Conservation (phyloP, 495 filamentous ascomycete species). For the Thermochaetoides thermophila region DNA sequence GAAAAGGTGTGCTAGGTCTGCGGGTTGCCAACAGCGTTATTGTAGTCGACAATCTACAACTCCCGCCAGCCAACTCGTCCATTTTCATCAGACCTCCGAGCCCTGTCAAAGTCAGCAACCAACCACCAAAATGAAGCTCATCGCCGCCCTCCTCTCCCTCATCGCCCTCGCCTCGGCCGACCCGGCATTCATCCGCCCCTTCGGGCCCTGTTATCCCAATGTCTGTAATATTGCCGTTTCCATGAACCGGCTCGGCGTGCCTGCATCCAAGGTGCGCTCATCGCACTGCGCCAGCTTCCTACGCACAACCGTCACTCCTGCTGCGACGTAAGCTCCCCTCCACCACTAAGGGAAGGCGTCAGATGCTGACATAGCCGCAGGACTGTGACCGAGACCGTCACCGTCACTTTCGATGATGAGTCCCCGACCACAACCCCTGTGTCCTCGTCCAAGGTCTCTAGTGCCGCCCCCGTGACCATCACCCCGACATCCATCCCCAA, state of each 20-base stretch:
- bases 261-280: slow-evolving; percentile 11
- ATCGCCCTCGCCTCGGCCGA: slow-evolving; percentile 12
- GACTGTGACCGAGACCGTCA: slow-evolving; percentile 11
- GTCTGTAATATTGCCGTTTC: slow-evolving; percentile 23
- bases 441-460: slow-evolving; percentile 4
- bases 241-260: slow-evolving; percentile 16
- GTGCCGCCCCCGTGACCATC: slow-evolving; percentile 10
- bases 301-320: slow-evolving; percentile 17
- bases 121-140: slow-evolving; percentile 19
- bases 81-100: too few species aligned
- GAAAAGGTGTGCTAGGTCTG: too few species aligned
- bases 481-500: slow-evolving; percentile 12
- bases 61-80: too few species aligned
- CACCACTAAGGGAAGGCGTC: neutral
- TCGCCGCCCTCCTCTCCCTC: slow-evolving; percentile 14
- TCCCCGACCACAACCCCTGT: slow-evolving; percentile 1
- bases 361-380: neutral
- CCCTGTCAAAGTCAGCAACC: too few species aligned
- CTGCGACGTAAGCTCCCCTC: slow-evolving; percentile 12
- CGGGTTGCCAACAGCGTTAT: too few species aligned
- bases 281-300: slow-evolving; percentile 22
- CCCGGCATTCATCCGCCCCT: slow-evolving; percentile 12
- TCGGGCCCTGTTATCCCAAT: too few species aligned
- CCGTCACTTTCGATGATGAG: slow-evolving; percentile 13
- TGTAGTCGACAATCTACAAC: too few species aligned